Conservation (phyloP, 2,329 filamentous ascomycete species). For the Thyridium curvatum region DNA sequence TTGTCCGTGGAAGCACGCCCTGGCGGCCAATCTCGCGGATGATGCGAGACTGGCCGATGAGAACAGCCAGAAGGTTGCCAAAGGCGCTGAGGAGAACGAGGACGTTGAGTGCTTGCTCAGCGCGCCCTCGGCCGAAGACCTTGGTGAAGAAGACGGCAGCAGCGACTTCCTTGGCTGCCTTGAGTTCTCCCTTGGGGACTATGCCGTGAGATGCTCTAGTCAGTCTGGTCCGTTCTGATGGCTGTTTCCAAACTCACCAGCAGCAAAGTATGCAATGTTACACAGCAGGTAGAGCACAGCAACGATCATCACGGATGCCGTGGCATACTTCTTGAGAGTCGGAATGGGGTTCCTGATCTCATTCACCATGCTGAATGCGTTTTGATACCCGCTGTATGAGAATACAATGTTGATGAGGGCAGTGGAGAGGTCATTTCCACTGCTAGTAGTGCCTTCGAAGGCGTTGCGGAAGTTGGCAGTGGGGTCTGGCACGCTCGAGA, state of each 20-base stretch:
- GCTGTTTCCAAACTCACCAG: no score
- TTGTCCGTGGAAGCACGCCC: slow-evolving; percentile 51
- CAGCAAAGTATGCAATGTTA: slow-evolving; percentile 55
- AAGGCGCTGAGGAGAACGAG: slow-evolving; percentile 52
- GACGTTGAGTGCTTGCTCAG: slow-evolving; percentile 47
- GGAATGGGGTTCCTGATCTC: slow-evolving; percentile 55
- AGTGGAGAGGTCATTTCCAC: slow-evolving; percentile 42
- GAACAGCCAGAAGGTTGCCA: slow-evolving; percentile 48
- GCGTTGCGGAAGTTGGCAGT: slow-evolving; percentile 46
- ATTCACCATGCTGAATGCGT: slow-evolving; percentile 55
- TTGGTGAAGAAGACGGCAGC: slow-evolving; percentile 52
- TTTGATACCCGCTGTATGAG: slow-evolving; percentile 50
- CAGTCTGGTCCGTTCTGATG: no score
- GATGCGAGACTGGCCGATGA: slow-evolving; percentile 49
- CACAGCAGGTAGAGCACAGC: slow-evolving; percentile 49
- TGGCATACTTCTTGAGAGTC: slow-evolving; percentile 43
- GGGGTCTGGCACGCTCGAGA: slow-evolving; percentile 40
- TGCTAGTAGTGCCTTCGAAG: slow-evolving; percentile 41
- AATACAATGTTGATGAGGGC: slow-evolving; percentile 54
- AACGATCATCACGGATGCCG: slow-evolving; percentile 42
- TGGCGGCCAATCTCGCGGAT: slow-evolving; percentile 55
- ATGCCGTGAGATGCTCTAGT: no score
- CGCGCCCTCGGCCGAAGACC: slow-evolving; percentile 44
- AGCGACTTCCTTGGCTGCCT: slow-evolving; percentile 42
- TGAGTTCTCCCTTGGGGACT: slow-evolving; percentile 45